Percentiles rank a stretch among this genome's conserved stretches.
Evolutionary conservation across 1,284 basidiomycete species (phyloP).

Genomic region (Puccinia sorghi): DNA sequence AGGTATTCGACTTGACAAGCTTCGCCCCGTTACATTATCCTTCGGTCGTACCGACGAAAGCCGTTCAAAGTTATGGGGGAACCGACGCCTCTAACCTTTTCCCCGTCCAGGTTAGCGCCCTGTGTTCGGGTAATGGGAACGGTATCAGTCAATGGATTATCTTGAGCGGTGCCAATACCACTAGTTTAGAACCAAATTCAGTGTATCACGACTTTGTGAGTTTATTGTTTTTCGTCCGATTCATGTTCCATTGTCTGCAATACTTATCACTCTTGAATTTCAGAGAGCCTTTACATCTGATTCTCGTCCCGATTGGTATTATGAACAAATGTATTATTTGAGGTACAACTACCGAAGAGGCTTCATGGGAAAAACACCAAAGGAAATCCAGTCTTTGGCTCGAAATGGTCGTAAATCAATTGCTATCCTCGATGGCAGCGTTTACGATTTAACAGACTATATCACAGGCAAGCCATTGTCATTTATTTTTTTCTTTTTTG

Average conservation of each 20-base stretch:
- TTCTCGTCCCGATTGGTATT: conserved; percentile 95
- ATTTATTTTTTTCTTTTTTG: conserved; percentile 58
- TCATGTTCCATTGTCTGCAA: conserved; percentile 58
- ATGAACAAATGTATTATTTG: conserved; percentile 69
- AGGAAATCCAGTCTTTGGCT: conserved; percentile 74
- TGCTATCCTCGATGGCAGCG: conserved; percentile 76
- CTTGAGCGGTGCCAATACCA: conserved; percentile 75
- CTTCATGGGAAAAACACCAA: conserved; percentile 82
- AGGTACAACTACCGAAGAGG: conserved; percentile 83
- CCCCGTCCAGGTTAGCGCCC: conserved; percentile 92
- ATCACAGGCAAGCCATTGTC: conserved; percentile 63
- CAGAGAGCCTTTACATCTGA: conserved; percentile 67
- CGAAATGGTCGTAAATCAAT: conserved; percentile 66
- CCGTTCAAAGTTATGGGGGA: conserved; percentile 81
- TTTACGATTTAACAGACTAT: conserved; percentile 88
- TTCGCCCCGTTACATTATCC: conserved; percentile 55
- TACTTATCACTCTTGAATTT: conserved; percentile 11
- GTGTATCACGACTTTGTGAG: conserved; percentile 71
- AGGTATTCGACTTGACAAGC: conserved; percentile 76
- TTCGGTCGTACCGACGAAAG: conserved; percentile 70
- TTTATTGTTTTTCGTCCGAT: neutral
- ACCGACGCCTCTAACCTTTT: conserved; percentile 75
- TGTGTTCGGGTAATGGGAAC: conserved; percentile 84
- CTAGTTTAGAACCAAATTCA: conserved; percentile 67
- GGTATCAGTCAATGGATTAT: conserved; percentile 80